A percentile compares a stretch with the other conserved stretches of the same genome.
These are phyloP conservation scores for Fonsecaea multimorphosa DNA, from an alignment of 2,329 filamentous ascomycete genomes.

Conservation along the genomic window DNA sequence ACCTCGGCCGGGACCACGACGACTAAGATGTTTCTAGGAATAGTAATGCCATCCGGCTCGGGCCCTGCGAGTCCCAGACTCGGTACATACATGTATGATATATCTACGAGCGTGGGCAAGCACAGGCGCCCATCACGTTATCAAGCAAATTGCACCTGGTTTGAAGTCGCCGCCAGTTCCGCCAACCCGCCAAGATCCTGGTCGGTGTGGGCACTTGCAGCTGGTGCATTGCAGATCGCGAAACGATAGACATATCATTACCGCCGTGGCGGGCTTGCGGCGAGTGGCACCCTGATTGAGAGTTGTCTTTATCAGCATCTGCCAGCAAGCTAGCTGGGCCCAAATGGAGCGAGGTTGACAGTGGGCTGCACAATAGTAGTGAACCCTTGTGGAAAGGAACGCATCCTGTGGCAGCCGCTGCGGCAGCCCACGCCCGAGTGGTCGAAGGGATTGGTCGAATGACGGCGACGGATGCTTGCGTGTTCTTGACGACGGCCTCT, in stretches of 20 bases:
- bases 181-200: slow-evolving; percentile 18
- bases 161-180: slow-evolving; percentile 13
- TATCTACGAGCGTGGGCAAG: slow-evolving; percentile 3
- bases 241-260: slow-evolving; percentile 17
- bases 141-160: slow-evolving; percentile 28
- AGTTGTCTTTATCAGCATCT: slow-evolving; percentile 1
- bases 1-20: slow-evolving; percentile 10
- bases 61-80: slow-evolving; percentile 7
- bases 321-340: not conserved
- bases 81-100: slow-evolving; percentile 6
- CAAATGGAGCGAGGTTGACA: not conserved
- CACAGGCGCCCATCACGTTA: slow-evolving; percentile 25
- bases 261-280: slow-evolving; percentile 17
- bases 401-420: slow-evolving; percentile 32
- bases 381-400: slow-evolving; percentile 11
- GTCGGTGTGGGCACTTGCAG: slow-evolving; percentile 15
- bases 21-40: slow-evolving; percentile 16
- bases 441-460: slow-evolving; percentile 30
- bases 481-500: slow-evolving; percentile 32
- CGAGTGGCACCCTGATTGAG: slow-evolving; percentile 1
- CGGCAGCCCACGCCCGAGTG: slow-evolving; percentile 30
- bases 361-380: slow-evolving; percentile 13
- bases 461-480: slow-evolving; percentile 28
- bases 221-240: not conserved
- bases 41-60: slow-evolving; percentile 21